Evolutionary conservation across 306 rosid genomes (phyloP), one percentile per base, ranked within the genome.

Genomic region (Adenanthera pavonina): DNA sequence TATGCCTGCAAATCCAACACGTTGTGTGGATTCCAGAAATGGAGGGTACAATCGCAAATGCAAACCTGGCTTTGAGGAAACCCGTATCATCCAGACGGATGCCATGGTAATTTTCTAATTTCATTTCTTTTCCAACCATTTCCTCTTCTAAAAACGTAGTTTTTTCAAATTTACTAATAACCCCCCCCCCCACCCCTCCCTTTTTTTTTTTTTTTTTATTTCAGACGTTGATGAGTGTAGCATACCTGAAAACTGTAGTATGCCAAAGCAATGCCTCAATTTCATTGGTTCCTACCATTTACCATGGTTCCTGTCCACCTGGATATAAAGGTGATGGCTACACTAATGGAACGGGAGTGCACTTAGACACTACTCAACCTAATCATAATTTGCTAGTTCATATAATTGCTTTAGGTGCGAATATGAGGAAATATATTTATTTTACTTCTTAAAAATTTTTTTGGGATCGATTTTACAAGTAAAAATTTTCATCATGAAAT

Each of bases 11-110:
- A 36, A 10, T 46, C 74, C 34, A 69, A 46, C 54, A 10, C 74
- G 8, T 2, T 69, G 74, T 69, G 19, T 5, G 7, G 40, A 69
- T 19, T 44, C 74, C 34, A n/a, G 0, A 7, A n/a, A 69, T 69
- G 74, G 54, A 69, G 74, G 74, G 2, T 69, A 46, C 56, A 43
- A 16, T 14, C 44, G 56, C 74, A 44, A 0, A 20, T 69, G 74
- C 54, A 69, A 20, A 46, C 56, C 54, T 8, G 74, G 74, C 46
- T 69, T 69, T 25, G 54, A 69, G 1, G 90, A 30, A 86, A 74
- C 43, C 87, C 87, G 1, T 89, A 84, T 72, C 85, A 61, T 20
- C 59, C 67, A 2, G 49, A 53, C 0, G 90, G 85, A 3, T 88
- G 91, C 54, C 34, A 47, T n/a, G 87, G 85, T 81, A 20, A 9